phyloP scores from a whole-genome alignment of 805 yeast genomes.

The Saturnispora saitoi region DNA sequence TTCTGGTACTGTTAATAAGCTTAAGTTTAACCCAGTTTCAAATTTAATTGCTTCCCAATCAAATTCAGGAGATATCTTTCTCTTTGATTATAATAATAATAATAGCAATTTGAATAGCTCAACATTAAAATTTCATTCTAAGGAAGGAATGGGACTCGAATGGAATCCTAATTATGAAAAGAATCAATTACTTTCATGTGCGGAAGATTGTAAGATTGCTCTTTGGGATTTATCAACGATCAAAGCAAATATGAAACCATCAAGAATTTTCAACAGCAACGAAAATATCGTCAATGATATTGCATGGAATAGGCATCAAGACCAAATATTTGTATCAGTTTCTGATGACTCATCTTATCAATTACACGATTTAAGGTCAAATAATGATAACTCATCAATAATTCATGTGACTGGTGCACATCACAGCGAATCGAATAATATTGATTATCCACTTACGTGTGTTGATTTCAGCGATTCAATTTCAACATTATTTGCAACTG shows the following conservation, averaged over 20 bases:
- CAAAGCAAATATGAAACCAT: conserved; percentile 30
- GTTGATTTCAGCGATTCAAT: conserved; percentile 55
- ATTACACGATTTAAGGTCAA: conserved; percentile 47
- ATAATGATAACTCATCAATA: conserved; percentile 29
- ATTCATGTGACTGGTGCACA: conserved; percentile 43
- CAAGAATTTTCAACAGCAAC: conserved; percentile 42
- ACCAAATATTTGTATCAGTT: conserved; percentile 54
- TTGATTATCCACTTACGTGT: conserved; percentile 40
- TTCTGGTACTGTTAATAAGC: conserved; percentile 58
- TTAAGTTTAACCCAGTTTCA: conserved; percentile 44
- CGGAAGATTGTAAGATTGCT: conserved; percentile 60
- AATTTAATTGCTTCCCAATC: conserved; percentile 47
- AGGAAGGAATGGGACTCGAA: conserved; percentile 63
- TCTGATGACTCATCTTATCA: conserved; percentile 59
- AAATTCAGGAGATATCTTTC: conserved; percentile 40
- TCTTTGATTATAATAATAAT: conserved; percentile 30
- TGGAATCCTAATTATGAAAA: conserved; percentile 41
- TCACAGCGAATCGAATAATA: conserved; percentile 15
- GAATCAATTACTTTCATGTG: conserved; percentile 48
- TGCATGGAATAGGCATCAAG: conserved; percentile 41
- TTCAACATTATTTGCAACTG: conserved; percentile 58
- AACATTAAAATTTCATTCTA: conserved; percentile 45
- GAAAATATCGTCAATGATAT: conserved; percentile 57
- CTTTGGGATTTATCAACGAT: conserved; percentile 39
- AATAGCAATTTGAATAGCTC: conserved; percentile 12